phyloP scores from a whole-genome alignment of 805 yeast species.

The Zygosaccharomyces rouxii region DNA sequence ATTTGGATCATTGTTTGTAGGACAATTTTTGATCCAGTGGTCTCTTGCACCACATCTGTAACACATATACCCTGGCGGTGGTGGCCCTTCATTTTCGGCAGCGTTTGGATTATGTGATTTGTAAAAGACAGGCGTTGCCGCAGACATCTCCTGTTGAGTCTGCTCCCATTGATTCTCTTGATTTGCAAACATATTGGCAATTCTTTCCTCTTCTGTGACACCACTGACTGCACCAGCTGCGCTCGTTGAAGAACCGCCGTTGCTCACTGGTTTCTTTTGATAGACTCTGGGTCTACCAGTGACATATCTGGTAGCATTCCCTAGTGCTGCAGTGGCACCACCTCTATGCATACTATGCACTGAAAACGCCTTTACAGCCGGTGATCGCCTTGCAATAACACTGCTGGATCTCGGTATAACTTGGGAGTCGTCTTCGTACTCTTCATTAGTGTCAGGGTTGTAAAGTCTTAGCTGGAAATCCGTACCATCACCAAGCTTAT shows the following conservation, averaged over 20 bases:
- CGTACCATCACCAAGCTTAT: conserved; percentile 75
- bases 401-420: conserved; percentile 88
- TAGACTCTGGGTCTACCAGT: conserved; percentile 63
- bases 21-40: conserved; percentile 96
- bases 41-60: conserved; percentile 94
- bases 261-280: conserved; percentile 25
- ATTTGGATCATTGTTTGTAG: conserved; percentile 86
- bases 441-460: conserved; percentile 67
- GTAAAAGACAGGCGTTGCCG: conserved; percentile 70
- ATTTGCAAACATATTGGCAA: conserved; percentile 84
- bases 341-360: conserved; percentile 30
- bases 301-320: conserved; percentile 65
- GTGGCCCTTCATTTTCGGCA: conserved; percentile 52
- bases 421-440: conserved; percentile 81
- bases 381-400: conserved; percentile 75
- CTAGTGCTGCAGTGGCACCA: conserved; percentile 37
- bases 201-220: conserved; percentile 77
- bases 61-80: conserved; percentile 95
- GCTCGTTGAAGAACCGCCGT: conserved; percentile 11
- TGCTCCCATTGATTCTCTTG: conserved; percentile 94
- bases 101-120: conserved; percentile 30
- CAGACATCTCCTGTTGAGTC: conserved; percentile 86
- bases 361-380: conserved; percentile 44
- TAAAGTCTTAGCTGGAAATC: conserved; percentile 75
- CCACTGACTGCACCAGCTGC: conserved; percentile 38